Evolutionary conservation across 1,139 yeast genomes (phyloP).

Genomic region (Scheffersomyces titani): DNA sequence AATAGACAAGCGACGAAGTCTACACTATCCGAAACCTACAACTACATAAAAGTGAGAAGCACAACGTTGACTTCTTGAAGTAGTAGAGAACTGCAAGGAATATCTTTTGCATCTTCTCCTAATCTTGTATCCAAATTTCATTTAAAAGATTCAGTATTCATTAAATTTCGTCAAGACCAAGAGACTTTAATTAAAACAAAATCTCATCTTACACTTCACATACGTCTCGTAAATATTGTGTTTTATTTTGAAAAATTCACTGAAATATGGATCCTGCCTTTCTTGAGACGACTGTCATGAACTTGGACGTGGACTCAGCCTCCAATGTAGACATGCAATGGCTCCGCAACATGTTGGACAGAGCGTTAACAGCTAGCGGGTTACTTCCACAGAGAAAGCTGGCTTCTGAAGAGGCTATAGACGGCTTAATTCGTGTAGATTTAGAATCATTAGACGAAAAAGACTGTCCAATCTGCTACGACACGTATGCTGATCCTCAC

Average conservation of each 20-base stretch:
- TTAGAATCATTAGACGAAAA: conserved; percentile 17
- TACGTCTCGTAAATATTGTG: too few relatives aligned
- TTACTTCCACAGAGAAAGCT: conserved; percentile 20
- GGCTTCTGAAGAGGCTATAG: conserved; percentile 46
- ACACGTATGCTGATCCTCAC: conserved; percentile 24
- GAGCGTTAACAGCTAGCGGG: conserved; percentile 36
- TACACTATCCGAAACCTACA: too few relatives aligned
- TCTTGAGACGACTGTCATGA: conserved; percentile 24
- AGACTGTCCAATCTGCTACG: conserved; percentile 49
- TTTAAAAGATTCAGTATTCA: too few relatives aligned
- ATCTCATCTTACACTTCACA: too few relatives aligned
- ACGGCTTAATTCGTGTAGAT: conserved; percentile 30
- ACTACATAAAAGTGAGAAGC: too few relatives aligned
- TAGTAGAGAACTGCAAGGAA: too few relatives aligned
- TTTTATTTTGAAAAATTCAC: not conserved
- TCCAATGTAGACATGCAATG: conserved; percentile 18
- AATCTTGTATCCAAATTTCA: too few relatives aligned
- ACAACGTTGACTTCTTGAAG: too few relatives aligned
- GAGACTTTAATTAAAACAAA: too few relatives aligned
- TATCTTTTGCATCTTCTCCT: too few relatives aligned
- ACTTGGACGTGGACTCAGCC: conserved; percentile 30
- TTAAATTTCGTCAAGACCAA: too few relatives aligned
- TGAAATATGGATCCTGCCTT: conserved; percentile 8
- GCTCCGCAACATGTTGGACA: conserved; percentile 40
- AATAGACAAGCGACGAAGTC: not conserved